Evolutionary conservation across 345 rosid genomes (phyloP).

Genomic region (Eucalyptus albens): DNA sequence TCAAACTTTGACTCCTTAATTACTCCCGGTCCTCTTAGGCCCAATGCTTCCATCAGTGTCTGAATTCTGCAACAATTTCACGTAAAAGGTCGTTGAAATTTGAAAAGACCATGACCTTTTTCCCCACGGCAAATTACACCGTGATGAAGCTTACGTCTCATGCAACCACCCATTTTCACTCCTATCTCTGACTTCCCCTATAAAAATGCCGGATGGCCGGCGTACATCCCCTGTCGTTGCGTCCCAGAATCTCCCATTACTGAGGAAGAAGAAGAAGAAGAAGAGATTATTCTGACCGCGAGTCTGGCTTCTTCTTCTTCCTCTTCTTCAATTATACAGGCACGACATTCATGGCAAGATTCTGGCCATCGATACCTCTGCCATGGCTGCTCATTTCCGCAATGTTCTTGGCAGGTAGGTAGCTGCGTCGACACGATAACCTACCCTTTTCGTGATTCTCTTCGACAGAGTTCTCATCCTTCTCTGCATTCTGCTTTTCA

Average conservation of each 20-base stretch:
- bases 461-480: neutral
- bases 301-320: neutral
- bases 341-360: neutral
- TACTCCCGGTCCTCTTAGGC: neutral
- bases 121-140: neutral
- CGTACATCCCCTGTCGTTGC: neutral
- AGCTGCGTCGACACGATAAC: neutral
- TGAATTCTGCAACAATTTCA: neutral
- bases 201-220: neutral
- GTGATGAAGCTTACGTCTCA: neutral
- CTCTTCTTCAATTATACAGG: neutral
- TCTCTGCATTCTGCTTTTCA: constrained; percentile 1
- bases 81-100: neutral
- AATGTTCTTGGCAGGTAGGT: neutral
- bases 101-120: neutral
- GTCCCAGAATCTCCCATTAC: neutral
- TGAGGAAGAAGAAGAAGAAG: neutral
- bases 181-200: neutral
- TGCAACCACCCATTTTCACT: neutral
- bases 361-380: neutral
- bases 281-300: neutral
- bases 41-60: neutral
- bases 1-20: neutral
- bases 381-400: neutral
- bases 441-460: neutral